These are phyloP conservation scores for Lablab purpureus DNA, from an alignment of 306 rosid species.

Conservation along the genomic window DNA sequence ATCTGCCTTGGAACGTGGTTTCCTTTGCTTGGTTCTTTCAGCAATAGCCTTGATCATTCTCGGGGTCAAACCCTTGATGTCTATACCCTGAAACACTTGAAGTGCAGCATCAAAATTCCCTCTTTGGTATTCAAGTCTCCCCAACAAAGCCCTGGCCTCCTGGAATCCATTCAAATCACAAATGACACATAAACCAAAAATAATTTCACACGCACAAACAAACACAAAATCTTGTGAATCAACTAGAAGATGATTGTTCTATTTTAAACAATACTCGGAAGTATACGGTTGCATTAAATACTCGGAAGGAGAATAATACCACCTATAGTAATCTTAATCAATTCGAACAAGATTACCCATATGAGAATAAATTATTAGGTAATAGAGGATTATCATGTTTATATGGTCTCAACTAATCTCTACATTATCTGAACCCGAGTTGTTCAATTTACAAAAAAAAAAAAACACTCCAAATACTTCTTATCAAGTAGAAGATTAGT, in stretches of 20 bases:
- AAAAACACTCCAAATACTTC: neutral
- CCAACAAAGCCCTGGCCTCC: constrained; percentile 95
- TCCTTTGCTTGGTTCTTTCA: constrained; percentile 64
- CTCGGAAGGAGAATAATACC: neutral
- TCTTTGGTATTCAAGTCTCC: constrained; percentile 90
- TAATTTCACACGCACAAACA: neutral
- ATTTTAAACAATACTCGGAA: neutral
- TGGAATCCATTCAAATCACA: constrained; percentile 45
- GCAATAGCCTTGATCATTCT: constrained; percentile 75
- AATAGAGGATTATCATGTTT: neutral
- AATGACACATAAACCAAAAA: neutral
- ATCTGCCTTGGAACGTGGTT: constrained; percentile 63
- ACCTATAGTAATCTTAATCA: neutral
- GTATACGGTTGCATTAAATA: neutral
- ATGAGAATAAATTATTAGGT: neutral
- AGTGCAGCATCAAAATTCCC: constrained; percentile 87
- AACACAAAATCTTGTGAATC: neutral
- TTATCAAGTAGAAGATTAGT: neutral
- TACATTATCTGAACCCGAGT: neutral
- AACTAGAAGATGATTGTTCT: neutral
- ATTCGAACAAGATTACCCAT: neutral
- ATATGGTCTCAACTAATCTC: neutral
- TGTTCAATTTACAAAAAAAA: neutral
- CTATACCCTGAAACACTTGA: constrained; percentile 91
- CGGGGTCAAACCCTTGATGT: constrained; percentile 66